Conservation (phyloP, 1,139 yeast genomes). For the Pichia sorboxylosa region DNA sequence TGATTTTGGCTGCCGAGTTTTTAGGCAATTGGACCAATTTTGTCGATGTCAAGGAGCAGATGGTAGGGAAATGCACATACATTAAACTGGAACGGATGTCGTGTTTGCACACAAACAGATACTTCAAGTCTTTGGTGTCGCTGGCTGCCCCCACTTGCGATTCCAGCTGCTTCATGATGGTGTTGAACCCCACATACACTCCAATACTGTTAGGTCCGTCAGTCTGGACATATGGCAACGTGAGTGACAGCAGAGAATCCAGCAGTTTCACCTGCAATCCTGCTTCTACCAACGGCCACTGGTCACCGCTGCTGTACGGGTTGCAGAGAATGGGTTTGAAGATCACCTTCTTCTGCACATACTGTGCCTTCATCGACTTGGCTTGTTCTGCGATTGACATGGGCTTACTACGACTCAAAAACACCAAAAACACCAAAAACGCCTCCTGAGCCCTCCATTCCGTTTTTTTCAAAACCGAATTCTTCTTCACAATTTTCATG, state of each 20-base stretch:
- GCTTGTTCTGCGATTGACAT: too few relatives aligned
- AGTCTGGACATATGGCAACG: constrained; percentile 31
- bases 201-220: too few relatives aligned
- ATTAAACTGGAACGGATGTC: constrained; percentile 41
- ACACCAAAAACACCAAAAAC: too few relatives aligned
- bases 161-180: constrained; percentile 40
- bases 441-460: too few relatives aligned
- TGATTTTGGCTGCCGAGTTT: constrained; percentile 31
- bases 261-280: constrained; percentile 29
- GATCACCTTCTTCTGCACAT: constrained; percentile 21
- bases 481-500: too few relatives aligned
- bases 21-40: constrained; percentile 46
- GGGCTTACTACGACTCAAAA: too few relatives aligned
- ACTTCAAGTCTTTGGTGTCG: constrained; percentile 13
- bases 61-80: constrained; percentile 40
- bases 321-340: constrained; percentile 52
- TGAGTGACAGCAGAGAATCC: constrained; percentile 28
- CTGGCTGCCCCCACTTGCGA: constrained; percentile 28
- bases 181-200: constrained; percentile 42
- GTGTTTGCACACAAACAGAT: constrained; percentile 42
- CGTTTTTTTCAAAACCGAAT: too few relatives aligned
- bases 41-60: constrained; percentile 39
- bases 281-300: constrained; percentile 42
- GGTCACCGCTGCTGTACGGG: constrained; percentile 39
- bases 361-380: constrained; percentile 8